Evolutionary conservation across 2,329 filamentous ascomycete species (phyloP).

Genomic region (Fusarium globosum): DNA sequence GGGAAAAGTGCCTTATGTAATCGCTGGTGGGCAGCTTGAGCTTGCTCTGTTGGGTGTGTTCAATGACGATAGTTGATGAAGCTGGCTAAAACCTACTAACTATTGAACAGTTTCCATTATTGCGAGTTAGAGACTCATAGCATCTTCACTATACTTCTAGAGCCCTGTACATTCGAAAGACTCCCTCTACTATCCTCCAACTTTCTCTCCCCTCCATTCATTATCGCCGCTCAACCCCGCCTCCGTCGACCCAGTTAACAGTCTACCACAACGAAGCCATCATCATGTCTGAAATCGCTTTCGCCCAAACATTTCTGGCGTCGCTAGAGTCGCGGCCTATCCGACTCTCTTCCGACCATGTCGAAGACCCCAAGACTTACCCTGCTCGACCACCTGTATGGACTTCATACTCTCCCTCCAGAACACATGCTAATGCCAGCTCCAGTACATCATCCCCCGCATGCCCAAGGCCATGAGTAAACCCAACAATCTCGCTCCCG

Average conservation of each 20-base stretch:
- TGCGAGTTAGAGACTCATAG: not conserved
- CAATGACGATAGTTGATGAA: constrained; percentile 31
- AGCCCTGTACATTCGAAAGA: not conserved
- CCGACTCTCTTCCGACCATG: constrained; percentile 89
- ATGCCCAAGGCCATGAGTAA: constrained; percentile 69
- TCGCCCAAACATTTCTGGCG: constrained; percentile 85
- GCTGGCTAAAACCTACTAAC: not conserved
- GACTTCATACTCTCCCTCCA: not conserved
- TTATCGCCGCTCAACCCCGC: constrained; percentile 35
- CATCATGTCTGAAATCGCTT: constrained; percentile 83
- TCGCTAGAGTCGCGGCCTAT: constrained; percentile 81
- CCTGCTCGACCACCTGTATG: constrained; percentile 79
- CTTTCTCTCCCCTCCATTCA: not conserved
- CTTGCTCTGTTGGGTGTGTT: constrained; percentile 26
- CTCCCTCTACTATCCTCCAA: not conserved
- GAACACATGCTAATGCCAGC: constrained; percentile 7
- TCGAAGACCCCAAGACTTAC: constrained; percentile 85
- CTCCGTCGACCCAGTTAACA: constrained; percentile 25
- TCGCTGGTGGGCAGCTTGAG: constrained; percentile 11
- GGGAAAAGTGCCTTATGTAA: constrained; percentile 39
- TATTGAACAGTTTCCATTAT: not conserved
- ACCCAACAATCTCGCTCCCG: constrained; percentile 60
- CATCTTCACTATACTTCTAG: not conserved
- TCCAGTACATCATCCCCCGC: constrained; percentile 77
- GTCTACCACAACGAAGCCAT: constrained; percentile 17